These are phyloP conservation scores for Ophiocordyceps camponoti-rufipedis DNA, from an alignment of 2,329 filamentous ascomycete species.

Conservation along the genomic window DNA sequence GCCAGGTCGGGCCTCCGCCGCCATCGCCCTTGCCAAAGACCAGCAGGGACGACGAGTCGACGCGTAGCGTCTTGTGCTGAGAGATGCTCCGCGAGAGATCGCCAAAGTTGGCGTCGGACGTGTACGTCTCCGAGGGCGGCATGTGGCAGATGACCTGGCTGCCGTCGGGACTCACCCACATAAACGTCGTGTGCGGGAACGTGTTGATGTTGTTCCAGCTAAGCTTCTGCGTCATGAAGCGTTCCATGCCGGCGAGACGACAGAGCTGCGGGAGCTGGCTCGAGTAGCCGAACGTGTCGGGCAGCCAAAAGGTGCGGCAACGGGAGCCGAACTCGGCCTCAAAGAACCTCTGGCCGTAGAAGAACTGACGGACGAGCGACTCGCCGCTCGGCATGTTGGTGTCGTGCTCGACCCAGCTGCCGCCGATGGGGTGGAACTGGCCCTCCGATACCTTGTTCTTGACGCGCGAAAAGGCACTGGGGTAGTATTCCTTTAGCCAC, in stretches of 20 bases:
- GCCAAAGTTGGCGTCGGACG: conserved; percentile 82
- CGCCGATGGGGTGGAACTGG: conserved; percentile 85
- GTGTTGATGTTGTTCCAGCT: conserved; percentile 99
- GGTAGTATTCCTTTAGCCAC: conserved; percentile 85
- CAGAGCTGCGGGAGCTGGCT: conserved; percentile 88
- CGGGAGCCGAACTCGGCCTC: conserved; percentile 81
- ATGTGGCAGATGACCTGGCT: conserved; percentile 97
- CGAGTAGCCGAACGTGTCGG: conserved; percentile 96
- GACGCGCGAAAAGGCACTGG: conserved; percentile 74
- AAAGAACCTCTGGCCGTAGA: conserved; percentile 91
- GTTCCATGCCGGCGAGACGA: conserved; percentile 82
- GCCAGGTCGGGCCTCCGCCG: conserved; percentile 83
- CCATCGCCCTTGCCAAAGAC: conserved; percentile 96
- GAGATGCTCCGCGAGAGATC: conserved; percentile 79
- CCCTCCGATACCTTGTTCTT: conserved; percentile 82
- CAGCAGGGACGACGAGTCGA: conserved; percentile 76
- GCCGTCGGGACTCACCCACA: conserved; percentile 91
- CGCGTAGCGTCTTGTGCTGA: conserved; percentile 90
- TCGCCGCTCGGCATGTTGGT: conserved; percentile 95
- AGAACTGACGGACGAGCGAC: conserved; percentile 80
- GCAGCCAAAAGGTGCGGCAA: conserved; percentile 88
- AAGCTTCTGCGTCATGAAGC: conserved; percentile 95
- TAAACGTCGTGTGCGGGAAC: conserved; percentile 97
- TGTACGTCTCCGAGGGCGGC: conserved; percentile 91
- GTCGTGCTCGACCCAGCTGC: conserved; percentile 97